These are phyloP conservation scores for Globisporangium iwayamae DNA, from an alignment of 352 stramenopile species.

Conservation along the genomic window DNA sequence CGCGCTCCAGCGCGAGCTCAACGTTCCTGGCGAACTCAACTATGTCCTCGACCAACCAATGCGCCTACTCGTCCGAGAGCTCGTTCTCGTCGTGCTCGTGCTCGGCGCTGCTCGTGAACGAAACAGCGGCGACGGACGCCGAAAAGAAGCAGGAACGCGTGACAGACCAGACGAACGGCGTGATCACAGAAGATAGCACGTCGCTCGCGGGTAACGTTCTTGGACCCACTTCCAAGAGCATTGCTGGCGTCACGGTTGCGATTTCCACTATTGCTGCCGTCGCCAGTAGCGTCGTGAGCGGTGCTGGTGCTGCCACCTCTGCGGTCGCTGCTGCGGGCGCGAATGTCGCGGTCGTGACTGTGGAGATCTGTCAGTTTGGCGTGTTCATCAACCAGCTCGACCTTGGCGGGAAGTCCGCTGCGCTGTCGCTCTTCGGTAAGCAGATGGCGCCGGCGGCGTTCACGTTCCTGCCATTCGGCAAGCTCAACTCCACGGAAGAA, in stretches of 20 bases:
- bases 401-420: slow-evolving; percentile 66
- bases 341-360: slow-evolving; percentile 64
- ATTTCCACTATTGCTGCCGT: slow-evolving; percentile 70
- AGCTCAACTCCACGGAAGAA: slow-evolving; percentile 32
- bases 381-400: slow-evolving; percentile 78
- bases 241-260: slow-evolving; percentile 66
- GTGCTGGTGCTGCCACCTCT: slow-evolving; percentile 37
- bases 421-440: slow-evolving; percentile 65
- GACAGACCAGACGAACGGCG: slow-evolving; percentile 33
- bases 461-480: slow-evolving; percentile 75
- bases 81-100: slow-evolving; percentile 72
- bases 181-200: slow-evolving; percentile 70
- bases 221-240: slow-evolving; percentile 59
- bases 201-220: slow-evolving; percentile 52
- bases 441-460: slow-evolving; percentile 72
- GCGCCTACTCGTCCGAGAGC: slow-evolving; percentile 49
- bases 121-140: slow-evolving; percentile 32
- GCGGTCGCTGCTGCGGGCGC: slow-evolving; percentile 50
- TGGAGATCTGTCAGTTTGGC: slow-evolving; percentile 79
- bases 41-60: slow-evolving; percentile 56
- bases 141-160: slow-evolving; percentile 62
- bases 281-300: slow-evolving; percentile 48
- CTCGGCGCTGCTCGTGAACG: slow-evolving; percentile 49
- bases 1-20: slow-evolving; percentile 36
- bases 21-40: slow-evolving; percentile 59